These are phyloP conservation scores for Euphorbia peplus DNA, from an alignment of 345 rosid genomes.

Conservation along the genomic window DNA sequence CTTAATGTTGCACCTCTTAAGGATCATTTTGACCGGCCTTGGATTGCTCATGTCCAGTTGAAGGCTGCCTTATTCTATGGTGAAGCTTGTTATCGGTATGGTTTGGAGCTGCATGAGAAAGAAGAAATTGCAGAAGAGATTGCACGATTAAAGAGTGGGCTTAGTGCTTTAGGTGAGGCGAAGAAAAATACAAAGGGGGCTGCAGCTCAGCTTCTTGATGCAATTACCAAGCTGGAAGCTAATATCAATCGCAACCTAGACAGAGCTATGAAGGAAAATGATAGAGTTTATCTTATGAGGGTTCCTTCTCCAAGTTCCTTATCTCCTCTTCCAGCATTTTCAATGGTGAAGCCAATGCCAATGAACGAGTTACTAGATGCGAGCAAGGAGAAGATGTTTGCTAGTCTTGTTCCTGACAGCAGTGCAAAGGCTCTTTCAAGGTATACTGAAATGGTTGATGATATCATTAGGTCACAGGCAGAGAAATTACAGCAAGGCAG, in stretches of 20 bases:
- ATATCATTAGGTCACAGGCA: slow-evolving; percentile 85
- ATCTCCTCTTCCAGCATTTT: slow-evolving; percentile 72
- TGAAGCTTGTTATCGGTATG: slow-evolving; percentile 86
- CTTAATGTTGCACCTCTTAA: slow-evolving; percentile 64
- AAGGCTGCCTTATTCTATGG: slow-evolving; percentile 80
- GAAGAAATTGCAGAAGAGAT: slow-evolving; percentile 96
- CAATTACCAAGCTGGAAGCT: slow-evolving; percentile 69
- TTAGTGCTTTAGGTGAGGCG: slow-evolving; percentile 64
- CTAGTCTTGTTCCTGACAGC: slow-evolving; percentile 89
- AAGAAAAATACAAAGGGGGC: slow-evolving; percentile 84
- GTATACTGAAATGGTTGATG: slow-evolving; percentile 98
- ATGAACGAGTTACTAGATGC: slow-evolving; percentile 91
- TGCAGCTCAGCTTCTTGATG: slow-evolving; percentile 81
- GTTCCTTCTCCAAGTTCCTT: slow-evolving; percentile 84
- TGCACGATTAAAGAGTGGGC: slow-evolving; percentile 73
- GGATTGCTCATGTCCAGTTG: slow-evolving; percentile 89
- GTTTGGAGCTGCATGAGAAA: slow-evolving; percentile 89
- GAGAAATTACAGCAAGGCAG: slow-evolving; percentile 97
- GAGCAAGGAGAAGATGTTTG: slow-evolving; percentile 93
- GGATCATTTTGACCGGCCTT: slow-evolving; percentile 92
- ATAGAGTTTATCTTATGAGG: slow-evolving; percentile 97
- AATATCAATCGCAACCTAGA: slow-evolving; percentile 72
- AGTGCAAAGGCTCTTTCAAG: slow-evolving; percentile 98
- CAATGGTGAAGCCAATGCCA: slow-evolving; percentile 87
- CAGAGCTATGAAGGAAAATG: slow-evolving; percentile 96